Evolutionary conservation across 768 basidiomycete genomes (phyloP), one percentile per base, ranked within the genome.

Genomic region (Pleurotus platypus): DNA sequence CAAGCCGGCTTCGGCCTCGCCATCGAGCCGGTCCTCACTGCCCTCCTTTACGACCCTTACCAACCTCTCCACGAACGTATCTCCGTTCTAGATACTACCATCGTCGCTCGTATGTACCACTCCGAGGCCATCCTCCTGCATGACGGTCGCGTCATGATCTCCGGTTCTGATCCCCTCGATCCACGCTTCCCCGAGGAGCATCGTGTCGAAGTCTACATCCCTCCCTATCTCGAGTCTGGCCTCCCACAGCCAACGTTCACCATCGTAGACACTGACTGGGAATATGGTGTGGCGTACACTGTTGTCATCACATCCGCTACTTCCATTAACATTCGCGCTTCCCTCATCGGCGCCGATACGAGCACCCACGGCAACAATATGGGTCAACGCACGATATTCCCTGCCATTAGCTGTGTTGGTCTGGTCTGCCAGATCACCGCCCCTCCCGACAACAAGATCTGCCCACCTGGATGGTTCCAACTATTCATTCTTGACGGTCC

Each of bases 281-380:
- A 62, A 0, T 83, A 86, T 26, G 77, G 80, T 0, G 77, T 78
- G 11, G 66, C 67, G 13, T 83, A 85, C 63, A 66, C 69, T 1
- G 85, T 92, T 61, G 73, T 75, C 48, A 69, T 81, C 16, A 63
- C 72, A 13, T 65, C 79, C 15, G 77, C 78, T n/a, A 68, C 69
- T 2, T 74, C 71, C 3, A 60, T 70, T 3, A 72, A 64, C n/a
- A 63, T 95, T 73, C 73, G 78, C 1, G 71, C 84, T 35, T 92
- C 83, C 15, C 86, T 87, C 58, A 70, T 86, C 57, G 89, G 77
- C 63, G 89, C 87, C 2, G 81, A 81, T 0, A 89, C 89, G 27
- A 89, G 86, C 57, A 89, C 87, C 0, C 89, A 90, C 64, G 89
- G 89, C 11, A 90, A 90, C 62, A 72, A 81, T 0, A 90, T 91